Evolutionary conservation across 202 grass and related monocot genomes (phyloP).

Genomic region (Eragrostis tef): DNA sequence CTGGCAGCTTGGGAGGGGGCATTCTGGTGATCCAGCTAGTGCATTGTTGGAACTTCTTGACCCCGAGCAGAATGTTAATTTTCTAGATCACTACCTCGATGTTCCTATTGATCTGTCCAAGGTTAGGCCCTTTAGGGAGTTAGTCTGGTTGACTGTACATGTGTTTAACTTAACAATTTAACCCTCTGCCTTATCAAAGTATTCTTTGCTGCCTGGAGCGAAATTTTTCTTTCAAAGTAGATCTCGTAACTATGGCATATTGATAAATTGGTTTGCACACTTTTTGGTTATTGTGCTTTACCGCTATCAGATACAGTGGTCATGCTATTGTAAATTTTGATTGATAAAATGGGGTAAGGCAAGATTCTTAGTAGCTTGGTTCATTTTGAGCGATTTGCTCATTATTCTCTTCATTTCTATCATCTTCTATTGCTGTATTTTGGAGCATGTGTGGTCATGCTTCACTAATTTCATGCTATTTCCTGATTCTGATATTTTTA

Average conservation of each 20-base stretch:
- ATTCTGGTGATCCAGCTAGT: constrained; percentile 98
- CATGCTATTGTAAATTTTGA: constrained; percentile 16
- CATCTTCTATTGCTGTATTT: constrained; percentile 46
- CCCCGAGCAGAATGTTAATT: constrained; percentile 98
- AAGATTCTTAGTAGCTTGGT: constrained; percentile 20
- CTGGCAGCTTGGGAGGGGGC: constrained; percentile 86
- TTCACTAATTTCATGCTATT: constrained; percentile 24
- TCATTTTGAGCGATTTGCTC: constrained; percentile 15
- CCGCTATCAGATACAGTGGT: constrained; percentile 25
- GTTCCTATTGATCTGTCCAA: constrained; percentile 99
- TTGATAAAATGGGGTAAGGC: background rate
- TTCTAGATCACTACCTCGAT: constrained; percentile 98
- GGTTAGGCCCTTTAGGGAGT: constrained; percentile 51
- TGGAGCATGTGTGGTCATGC: constrained; percentile 10
- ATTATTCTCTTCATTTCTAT: constrained; percentile 7
- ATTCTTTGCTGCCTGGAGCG: background rate
- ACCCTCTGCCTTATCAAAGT: background rate
- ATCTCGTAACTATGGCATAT: background rate
- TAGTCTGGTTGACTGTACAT: constrained; percentile 7
- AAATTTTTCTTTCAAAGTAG: background rate
- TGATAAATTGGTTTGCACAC: background rate
- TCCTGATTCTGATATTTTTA: constrained; percentile 34
- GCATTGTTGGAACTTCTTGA: constrained; percentile 96
- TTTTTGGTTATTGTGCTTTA: constrained; percentile 28
- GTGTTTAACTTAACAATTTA: constrained; percentile 22